These are phyloP conservation scores for Lactifluus echinatus DNA, from an alignment of 768 basidiomycete species.

Conservation along the genomic window DNA sequence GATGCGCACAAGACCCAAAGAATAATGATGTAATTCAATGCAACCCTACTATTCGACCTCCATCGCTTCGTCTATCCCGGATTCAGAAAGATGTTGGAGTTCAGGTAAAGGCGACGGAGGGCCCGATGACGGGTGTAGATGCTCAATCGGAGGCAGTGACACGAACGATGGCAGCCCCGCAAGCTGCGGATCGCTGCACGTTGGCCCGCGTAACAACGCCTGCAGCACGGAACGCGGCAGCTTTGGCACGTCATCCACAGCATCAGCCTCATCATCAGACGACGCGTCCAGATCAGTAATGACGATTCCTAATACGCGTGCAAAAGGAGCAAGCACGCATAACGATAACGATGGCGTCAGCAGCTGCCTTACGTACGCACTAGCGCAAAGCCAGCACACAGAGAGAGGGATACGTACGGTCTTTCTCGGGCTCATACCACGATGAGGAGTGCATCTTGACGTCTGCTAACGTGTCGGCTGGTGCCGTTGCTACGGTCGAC, in stretches of 20 bases:
- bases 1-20: background rate
- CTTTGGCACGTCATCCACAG: slow-evolving; percentile 4
- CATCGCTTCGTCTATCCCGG: slow-evolving; percentile 10
- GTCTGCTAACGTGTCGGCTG: background rate
- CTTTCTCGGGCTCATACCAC: slow-evolving; percentile 21
- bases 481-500: no score
- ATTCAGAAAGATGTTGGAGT: background rate
- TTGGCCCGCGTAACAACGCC: slow-evolving; percentile 4
- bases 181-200: background rate
- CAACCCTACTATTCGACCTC: slow-evolving; percentile 4
- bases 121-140: background rate
- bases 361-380: no score
- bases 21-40: background rate
- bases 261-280: slow-evolving; percentile 17
- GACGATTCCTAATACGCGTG: slow-evolving; percentile 14
- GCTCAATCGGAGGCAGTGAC: background rate
- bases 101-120: background rate
- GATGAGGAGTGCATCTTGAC: slow-evolving; percentile 19
- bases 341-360: background rate
- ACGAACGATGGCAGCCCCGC: background rate
- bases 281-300: slow-evolving; percentile 20
- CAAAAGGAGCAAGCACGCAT: no score
- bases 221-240: slow-evolving; percentile 11
- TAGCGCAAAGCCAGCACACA: no score
- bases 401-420: slow-evolving; percentile 7